Base-by-base conservation (phyloP, 2,329 filamentous ascomycete genomes). In the Cladosporium oxysporum region DNA sequence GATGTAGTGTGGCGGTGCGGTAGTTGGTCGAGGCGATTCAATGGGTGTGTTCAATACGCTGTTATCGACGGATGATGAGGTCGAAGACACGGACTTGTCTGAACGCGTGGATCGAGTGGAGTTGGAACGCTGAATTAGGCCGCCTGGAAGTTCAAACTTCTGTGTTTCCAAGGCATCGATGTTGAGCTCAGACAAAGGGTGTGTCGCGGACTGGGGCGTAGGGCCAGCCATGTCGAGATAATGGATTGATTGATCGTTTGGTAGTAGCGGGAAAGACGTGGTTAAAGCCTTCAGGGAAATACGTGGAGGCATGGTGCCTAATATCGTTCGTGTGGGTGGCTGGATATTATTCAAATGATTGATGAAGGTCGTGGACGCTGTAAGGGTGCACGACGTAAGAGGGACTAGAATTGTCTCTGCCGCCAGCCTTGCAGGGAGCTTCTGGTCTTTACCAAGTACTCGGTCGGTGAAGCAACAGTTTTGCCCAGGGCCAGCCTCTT, bases 1-100 rank as follows among this genome's bases (percentile, higher is more conserved):
- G 23, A 74, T 65, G 14, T 69, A 69, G n/a, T 69, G 67, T 8
- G 72, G 72, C 29, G 71, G 66, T 18, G 64, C 23, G 35, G 53
- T 58, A 3, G 47, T 29, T 16, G 47, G 47, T 50, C 44, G 63
- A 23, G 70, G 59, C 18, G 63, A 35, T 53, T 67, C 35, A 18
- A 57, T 21, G 16, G 61, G 61, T 21, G 50, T 63, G 61, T 63
- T 63, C 7, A 57, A 16, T 2, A 44, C 26, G 37, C 35, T 63
- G 61, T 33, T 63, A 37, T 63, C 61, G 61, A 63, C 61, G 31
- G 61, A 63, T n/a, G 61, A 57, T 5, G 61, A 63, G 23, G 26
- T 57, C 29, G 61, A 63, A n/a, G 50, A 63, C 33, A 55, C 50
- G 23, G 61, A 63, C 21, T 57, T 63, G 50, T 63, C 61, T 63